Percentiles rank a stretch among this genome's conserved stretches.
phyloP scores from a whole-genome alignment of 1,284 basidiomycete species.

The Irpex lacteus region DNA sequence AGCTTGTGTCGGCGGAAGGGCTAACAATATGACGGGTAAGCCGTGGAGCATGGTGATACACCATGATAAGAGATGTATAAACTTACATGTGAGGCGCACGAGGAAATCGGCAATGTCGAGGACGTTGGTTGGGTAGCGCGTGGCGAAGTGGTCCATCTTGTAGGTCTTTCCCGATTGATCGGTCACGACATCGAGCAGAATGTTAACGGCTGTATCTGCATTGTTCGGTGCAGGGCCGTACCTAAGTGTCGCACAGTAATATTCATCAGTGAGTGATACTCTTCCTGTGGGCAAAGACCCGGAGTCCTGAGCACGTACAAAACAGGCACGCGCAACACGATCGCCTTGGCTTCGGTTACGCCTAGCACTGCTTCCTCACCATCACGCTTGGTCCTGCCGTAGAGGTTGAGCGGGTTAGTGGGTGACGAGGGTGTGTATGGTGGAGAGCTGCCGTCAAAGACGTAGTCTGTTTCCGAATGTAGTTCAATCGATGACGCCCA shows the following conservation, averaged over 20 bases:
- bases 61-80: background rate
- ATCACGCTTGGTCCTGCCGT: slow-evolving; percentile 74
- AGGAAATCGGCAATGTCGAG: slow-evolving; percentile 76
- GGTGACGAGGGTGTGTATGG: slow-evolving; percentile 66
- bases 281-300: background rate
- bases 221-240: slow-evolving; percentile 79
- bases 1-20: slow-evolving; percentile 22
- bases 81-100: slow-evolving; percentile 59
- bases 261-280: background rate
- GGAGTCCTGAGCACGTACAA: slow-evolving; percentile 46
- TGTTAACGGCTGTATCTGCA: slow-evolving; percentile 77
- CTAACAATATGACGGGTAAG: slow-evolving; percentile 12
- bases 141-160: slow-evolving; percentile 87
- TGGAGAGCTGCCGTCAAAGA: slow-evolving; percentile 82
- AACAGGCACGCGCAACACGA: slow-evolving; percentile 79
- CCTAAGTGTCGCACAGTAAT: slow-evolving; percentile 35
- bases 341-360: slow-evolving; percentile 48
- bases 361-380: slow-evolving; percentile 68
- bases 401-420: slow-evolving; percentile 73
- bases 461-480: slow-evolving; percentile 59
- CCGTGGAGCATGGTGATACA: background rate
- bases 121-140: slow-evolving; percentile 78
- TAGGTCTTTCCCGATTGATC: slow-evolving; percentile 77
- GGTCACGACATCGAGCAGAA: slow-evolving; percentile 73
- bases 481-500: background rate